These are phyloP conservation scores for Ceratocystis colombiana DNA, from an alignment of 2,329 filamentous ascomycete species.

Conservation along the genomic window DNA sequence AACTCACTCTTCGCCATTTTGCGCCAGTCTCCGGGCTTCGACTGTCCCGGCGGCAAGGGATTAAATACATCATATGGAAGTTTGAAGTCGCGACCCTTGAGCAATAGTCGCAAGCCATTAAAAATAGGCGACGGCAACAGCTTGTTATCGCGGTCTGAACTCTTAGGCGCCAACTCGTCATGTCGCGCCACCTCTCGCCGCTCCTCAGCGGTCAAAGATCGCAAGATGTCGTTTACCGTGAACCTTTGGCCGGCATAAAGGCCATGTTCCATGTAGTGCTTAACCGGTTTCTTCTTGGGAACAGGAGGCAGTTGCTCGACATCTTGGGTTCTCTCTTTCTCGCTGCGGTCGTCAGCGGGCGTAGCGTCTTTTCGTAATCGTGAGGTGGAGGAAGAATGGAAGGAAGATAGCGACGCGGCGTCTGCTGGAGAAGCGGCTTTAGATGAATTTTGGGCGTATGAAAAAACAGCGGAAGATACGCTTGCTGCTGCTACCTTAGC, in stretches of 20 bases:
- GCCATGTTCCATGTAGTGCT: constrained; percentile 72
- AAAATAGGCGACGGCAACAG: constrained; percentile 69
- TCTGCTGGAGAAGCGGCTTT: constrained; percentile 3
- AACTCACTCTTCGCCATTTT: constrained; percentile 80
- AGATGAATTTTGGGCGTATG: background rate
- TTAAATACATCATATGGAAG: constrained; percentile 85
- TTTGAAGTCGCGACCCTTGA: constrained; percentile 70
- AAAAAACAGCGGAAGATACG: background rate
- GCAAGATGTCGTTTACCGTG: constrained; percentile 37
- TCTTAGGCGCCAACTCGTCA: constrained; percentile 12
- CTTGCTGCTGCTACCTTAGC: constrained; percentile 32
- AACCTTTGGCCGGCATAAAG: constrained; percentile 74
- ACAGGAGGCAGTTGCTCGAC: constrained; percentile 35
- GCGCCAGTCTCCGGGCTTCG: constrained; percentile 86
- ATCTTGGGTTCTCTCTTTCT: constrained; percentile 30
- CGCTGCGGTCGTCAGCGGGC: constrained; percentile 11
- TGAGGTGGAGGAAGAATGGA: background rate
- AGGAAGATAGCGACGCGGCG: background rate
- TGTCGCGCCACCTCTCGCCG: constrained; percentile 40
- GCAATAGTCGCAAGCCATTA: constrained; percentile 58
- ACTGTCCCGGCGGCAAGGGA: constrained; percentile 72
- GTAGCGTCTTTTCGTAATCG: constrained; percentile 25
- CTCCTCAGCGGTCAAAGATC: constrained; percentile 42
- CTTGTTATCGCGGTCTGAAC: constrained; percentile 42
- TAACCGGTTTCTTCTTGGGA: constrained; percentile 42